Conservation (phyloP, 2,329 filamentous ascomycete species). For the Aureobasidium vineae region DNA sequence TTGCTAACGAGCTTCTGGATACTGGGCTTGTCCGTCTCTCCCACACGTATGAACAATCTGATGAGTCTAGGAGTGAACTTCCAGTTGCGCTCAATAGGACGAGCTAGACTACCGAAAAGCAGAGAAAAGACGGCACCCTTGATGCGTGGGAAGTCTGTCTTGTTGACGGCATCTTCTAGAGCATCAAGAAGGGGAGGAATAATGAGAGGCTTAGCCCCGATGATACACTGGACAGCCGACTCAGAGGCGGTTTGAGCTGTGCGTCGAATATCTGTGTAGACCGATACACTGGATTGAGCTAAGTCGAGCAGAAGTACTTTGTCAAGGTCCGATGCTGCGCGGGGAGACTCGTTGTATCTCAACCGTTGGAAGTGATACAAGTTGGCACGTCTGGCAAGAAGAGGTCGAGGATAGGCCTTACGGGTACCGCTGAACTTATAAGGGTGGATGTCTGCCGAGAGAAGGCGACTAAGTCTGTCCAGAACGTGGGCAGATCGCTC, state of each 20-base stretch:
- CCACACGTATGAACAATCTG: constrained; percentile 84
- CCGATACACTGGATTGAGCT: constrained; percentile 82
- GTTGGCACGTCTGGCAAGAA: constrained; percentile 90
- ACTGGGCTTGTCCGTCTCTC: constrained; percentile 86
- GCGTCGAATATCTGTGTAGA: constrained; percentile 93
- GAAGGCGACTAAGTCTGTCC: constrained; percentile 79
- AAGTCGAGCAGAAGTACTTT: constrained; percentile 81
- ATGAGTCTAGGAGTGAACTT: constrained; percentile 89
- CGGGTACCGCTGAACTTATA: constrained; percentile 93
- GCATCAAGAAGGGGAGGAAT: constrained; percentile 82
- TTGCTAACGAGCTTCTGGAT: constrained; percentile 85
- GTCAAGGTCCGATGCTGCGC: constrained; percentile 87
- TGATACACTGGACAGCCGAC: constrained; percentile 85
- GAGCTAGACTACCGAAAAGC: constrained; percentile 81
- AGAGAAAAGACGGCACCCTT: constrained; percentile 93
- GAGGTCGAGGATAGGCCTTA: constrained; percentile 86
- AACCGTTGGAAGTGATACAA: constrained; percentile 93
- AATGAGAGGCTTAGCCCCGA: constrained; percentile 82
- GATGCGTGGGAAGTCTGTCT: constrained; percentile 83
- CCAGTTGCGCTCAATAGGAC: constrained; percentile 89
- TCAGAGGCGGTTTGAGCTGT: constrained; percentile 91
- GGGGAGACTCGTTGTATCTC: constrained; percentile 85
- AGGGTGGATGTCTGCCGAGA: constrained; percentile 81
- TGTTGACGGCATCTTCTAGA: constrained; percentile 73
- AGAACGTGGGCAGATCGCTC: constrained; percentile 92